Base-by-base conservation (phyloP, 139 green algal genomes). In the Mychonastes homosphaera region DNA sequence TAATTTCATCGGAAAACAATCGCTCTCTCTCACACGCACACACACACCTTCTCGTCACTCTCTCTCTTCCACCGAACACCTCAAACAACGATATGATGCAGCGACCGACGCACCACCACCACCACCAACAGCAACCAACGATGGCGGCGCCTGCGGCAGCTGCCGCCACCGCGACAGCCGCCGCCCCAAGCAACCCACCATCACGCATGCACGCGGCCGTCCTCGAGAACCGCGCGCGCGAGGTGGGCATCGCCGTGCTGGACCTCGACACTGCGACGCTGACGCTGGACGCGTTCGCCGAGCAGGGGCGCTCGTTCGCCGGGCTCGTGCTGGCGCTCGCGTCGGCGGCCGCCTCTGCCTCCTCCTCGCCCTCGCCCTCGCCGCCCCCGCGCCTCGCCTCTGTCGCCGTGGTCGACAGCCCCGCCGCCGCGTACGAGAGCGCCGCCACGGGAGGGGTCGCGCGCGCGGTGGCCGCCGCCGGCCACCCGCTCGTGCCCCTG, bases 141-240 rank as follows among this genome's bases (percentile, higher is more conserved):
- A n/a, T n/a, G n/a, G n/a, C n/a, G n/a, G n/a, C n/a, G n/a, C n/a
- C n/a, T n/a, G n/a, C n/a, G n/a, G n/a, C n/a, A n/a, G n/a, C n/a
- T n/a, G n/a, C n/a, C n/a, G n/a, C n/a, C n/a, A n/a, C n/a, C n/a
- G n/a, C n/a, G n/a, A n/a, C n/a, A n/a, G n/a, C n/a, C n/a, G n/a
- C n/a, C n/a, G n/a, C n/a, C n/a, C n/a, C n/a, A n/a, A n/a, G n/a
- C n/a, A n/a, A n/a, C n/a, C n/a, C n/a, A n/a, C n/a, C n/a, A n/a
- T n/a, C n/a, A n/a, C n/a, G n/a, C 8, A 36, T 51, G 33, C 64
- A 78, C 29, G 76, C 64, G 2, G 73, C 72, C 5, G 64, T 82
- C 2, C 83, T 88, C 19, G 75, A 88, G 52, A 88, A 87, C 56
- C 64, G 76, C 15, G 80, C 76, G 2, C 77, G 76, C 15, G 75